Evolutionary conservation across 495 filamentous ascomycete species (phyloP).

Genomic region (Podospora fimiseda): DNA sequence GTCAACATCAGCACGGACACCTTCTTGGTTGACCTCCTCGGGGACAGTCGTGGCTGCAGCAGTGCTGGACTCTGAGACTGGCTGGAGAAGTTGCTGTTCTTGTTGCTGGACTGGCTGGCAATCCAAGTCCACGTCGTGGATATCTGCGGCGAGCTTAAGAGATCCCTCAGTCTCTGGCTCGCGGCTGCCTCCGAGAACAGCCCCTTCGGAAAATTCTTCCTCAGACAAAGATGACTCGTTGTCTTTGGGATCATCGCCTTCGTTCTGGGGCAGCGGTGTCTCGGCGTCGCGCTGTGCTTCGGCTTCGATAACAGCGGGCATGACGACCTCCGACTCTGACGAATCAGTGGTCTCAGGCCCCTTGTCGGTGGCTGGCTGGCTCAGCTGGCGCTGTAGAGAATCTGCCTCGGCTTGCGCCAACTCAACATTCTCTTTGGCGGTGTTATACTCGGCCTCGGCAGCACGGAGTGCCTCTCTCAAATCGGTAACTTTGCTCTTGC

Average conservation of each 20-base stretch:
- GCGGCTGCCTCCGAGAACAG: background rate
- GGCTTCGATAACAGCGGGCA: background rate
- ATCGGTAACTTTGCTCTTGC: background rate
- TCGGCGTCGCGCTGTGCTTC: background rate
- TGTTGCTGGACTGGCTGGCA: background rate
- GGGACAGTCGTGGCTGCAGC: background rate
- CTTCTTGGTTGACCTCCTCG: background rate
- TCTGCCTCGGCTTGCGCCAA: constrained; percentile 3
- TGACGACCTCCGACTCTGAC: background rate
- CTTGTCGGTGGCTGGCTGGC: background rate
- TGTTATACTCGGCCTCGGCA: background rate
- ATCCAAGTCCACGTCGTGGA: background rate
- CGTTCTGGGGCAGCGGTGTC: background rate
- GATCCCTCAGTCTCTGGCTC: background rate
- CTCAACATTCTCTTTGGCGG: background rate
- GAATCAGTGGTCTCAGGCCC: background rate
- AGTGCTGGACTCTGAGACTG: background rate
- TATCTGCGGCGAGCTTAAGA: background rate
- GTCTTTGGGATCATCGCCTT: background rate
- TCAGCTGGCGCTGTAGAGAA: background rate
- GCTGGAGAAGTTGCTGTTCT: background rate
- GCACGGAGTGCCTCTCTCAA: background rate
- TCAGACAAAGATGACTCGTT: too few species aligned
- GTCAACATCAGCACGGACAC: background rate
- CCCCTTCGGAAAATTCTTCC: background rate